Evolutionary conservation across 2,329 filamentous ascomycete species (phyloP), one percentile per base, ranked within the genome.

Genomic region (Microdochium bolleyi): DNA sequence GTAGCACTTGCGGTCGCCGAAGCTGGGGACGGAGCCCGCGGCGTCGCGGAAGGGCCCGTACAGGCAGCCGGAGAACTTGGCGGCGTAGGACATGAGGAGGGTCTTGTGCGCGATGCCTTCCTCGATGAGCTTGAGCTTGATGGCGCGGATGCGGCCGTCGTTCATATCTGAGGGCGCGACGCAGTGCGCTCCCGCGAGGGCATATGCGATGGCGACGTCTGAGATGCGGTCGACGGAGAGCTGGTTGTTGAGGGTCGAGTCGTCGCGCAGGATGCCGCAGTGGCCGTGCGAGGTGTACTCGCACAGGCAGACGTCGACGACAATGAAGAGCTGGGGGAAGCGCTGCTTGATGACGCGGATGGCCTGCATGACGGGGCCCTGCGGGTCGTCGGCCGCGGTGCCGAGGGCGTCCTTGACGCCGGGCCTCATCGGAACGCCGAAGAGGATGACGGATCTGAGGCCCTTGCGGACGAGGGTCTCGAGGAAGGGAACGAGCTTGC

Each of bases 141-240:
- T 99, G 56, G 92, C 92, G 54, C 92, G 89, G 64, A 99, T 95
- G 58, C 94, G 88, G 25, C 94, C 94, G 68, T 99, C 94, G 68
- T 97, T 99, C 94, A 99, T 99, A 70, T 99, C 94, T 1, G 90
- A 96, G 2, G 94, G 94, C 0, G 94, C 94, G 25, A 99, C 91
- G 68, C 92, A 97, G 72, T 99, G 94, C 1, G 92, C 94, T 53
- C 94, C 94, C 16, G 94, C 94, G 64, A 87, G 80, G n/a, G 94
- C 94, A 67, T 99, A 99, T 32, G 92, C 89, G 58, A 97, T 79
- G n/a, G 94, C 92, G n/a, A 97, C 92, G 67, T 97, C 92, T 3
- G 89, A 92, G 61, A 99, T 92, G 56, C 94, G 87, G 66, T 97
- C 92, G 9, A 97, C 91, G 2, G 91, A 96, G 49, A 95, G 81